Evolutionary conservation across 164 flowering plant species (phyloP).

Genomic region (Annona squamosa): DNA sequence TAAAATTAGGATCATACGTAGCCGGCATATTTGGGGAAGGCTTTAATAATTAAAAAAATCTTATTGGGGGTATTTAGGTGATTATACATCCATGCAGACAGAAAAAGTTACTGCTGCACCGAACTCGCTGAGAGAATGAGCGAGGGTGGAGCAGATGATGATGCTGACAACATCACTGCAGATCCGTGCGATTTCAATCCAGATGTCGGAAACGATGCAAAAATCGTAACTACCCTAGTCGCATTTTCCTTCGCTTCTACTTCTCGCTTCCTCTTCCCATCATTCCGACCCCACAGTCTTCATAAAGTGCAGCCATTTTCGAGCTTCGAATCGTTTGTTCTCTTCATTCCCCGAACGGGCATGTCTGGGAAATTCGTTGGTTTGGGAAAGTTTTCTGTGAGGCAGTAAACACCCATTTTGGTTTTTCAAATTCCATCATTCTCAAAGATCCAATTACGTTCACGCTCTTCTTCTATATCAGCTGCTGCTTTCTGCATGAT

Average conservation of each 20-base stretch:
- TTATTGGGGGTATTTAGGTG: background rate
- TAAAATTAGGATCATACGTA: too few species aligned
- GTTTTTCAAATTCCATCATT: background rate
- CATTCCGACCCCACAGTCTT: background rate
- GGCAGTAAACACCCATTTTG: background rate
- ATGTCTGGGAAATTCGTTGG: background rate
- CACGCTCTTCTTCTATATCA: background rate
- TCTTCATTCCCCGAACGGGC: background rate
- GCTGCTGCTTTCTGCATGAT: background rate
- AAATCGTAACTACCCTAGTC: background rate
- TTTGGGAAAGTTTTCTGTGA: background rate
- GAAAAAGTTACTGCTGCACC: background rate
- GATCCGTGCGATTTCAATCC: background rate
- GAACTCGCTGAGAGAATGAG: slow-evolving; percentile 1
- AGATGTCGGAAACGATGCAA: background rate
- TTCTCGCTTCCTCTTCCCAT: slow-evolving; percentile 7
- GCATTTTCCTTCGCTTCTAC: slow-evolving; percentile 24
- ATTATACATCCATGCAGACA: background rate
- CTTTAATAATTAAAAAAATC: background rate
- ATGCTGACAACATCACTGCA: background rate
- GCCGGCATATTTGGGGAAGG: too few species aligned
- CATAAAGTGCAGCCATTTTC: background rate
- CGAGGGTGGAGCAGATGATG: background rate
- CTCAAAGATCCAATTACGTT: background rate
- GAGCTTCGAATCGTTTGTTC: background rate